phyloP scores from a whole-genome alignment of 495 filamentous ascomycete genomes.

The Rhypophila decipiens region DNA sequence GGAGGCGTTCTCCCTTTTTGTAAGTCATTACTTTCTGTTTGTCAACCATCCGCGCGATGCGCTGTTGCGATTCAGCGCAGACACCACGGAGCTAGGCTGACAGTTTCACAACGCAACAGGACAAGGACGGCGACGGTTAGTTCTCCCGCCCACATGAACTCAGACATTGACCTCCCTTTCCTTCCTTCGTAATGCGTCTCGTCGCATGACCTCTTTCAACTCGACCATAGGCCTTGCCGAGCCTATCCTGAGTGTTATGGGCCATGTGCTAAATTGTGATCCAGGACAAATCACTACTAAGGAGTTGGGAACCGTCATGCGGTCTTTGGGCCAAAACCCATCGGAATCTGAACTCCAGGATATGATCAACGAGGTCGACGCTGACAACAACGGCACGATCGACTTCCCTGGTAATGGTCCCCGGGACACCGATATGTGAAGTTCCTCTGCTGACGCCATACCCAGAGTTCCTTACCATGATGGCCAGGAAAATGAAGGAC shows the following conservation, averaged over 20 bases:
- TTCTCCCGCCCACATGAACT: conserved; percentile 23
- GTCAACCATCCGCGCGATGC: background rate
- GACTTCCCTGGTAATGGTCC: conserved; percentile 80
- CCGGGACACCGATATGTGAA: background rate
- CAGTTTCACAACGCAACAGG: conserved; percentile 46
- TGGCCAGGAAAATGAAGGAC: conserved; percentile 99
- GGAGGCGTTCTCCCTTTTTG: conserved; percentile 99
- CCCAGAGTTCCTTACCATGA: conserved; percentile 97
- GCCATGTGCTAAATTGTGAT: conserved; percentile 13
- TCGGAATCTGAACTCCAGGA: conserved; percentile 98
- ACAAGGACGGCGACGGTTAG: conserved; percentile 99
- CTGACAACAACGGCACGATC: conserved; percentile 99
- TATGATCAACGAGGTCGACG: conserved; percentile 99
- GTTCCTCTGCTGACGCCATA: conserved; percentile 21
- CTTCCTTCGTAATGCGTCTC: background rate
- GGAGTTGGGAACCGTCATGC: conserved; percentile 98
- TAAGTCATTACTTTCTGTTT: conserved; percentile 50
- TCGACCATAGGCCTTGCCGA: background rate
- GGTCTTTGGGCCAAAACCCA: conserved; percentile 98
- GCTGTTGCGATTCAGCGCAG: conserved; percentile 3
- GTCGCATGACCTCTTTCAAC: background rate
- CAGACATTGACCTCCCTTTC: background rate
- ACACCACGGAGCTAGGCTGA: conserved; percentile 8
- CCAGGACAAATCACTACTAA: conserved; percentile 98
- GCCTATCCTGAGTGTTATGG: background rate